A percentile compares a stretch with the other conserved stretches of the same genome.
phyloP scores from a whole-genome alignment of 2,329 filamentous ascomycete genomes.

The Boeremia lycopersici region DNA sequence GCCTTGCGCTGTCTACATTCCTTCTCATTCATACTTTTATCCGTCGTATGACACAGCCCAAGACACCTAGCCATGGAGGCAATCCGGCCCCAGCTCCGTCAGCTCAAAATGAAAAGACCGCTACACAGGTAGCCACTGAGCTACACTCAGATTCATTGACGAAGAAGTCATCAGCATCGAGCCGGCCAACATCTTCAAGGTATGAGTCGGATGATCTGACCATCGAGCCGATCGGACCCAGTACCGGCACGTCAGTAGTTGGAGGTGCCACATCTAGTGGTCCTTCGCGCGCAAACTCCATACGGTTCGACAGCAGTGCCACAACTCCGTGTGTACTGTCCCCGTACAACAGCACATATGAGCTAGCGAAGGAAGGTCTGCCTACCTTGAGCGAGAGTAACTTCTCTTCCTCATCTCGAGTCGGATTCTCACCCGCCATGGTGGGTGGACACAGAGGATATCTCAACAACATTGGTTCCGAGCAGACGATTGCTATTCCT shows the following conservation, averaged over 20 bases:
- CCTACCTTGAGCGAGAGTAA: conserved; percentile 22
- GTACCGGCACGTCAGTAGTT: conserved; percentile 24
- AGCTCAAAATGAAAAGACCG: neutral
- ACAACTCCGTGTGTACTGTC: conserved; percentile 29
- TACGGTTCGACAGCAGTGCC: conserved; percentile 31
- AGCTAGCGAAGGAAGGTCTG: conserved; percentile 3
- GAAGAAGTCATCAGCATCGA: conserved; percentile 1
- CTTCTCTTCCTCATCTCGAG: conserved; percentile 18
- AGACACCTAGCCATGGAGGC: conserved; percentile 13
- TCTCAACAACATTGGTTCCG: conserved; percentile 15
- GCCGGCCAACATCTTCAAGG: conserved; percentile 16
- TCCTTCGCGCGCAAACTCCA: conserved; percentile 27
- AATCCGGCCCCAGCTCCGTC: neutral
- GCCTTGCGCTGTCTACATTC: conserved; percentile 35
- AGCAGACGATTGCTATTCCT: conserved; percentile 22
- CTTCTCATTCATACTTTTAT: conserved; percentile 41
- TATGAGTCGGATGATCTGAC: conserved; percentile 30
- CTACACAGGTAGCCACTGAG: neutral
- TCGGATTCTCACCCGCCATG: conserved; percentile 18
- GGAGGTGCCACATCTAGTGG: conserved; percentile 28
- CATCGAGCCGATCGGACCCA: conserved; percentile 28
- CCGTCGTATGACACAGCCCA: conserved; percentile 26
- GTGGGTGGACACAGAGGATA: conserved; percentile 4
- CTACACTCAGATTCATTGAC: neutral
- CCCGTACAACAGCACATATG: conserved; percentile 19